Evolutionary conservation across 768 basidiomycete genomes (phyloP), one percentile per base, ranked within the genome.

Genomic region (Rubroboletus pulcherrimus): DNA sequence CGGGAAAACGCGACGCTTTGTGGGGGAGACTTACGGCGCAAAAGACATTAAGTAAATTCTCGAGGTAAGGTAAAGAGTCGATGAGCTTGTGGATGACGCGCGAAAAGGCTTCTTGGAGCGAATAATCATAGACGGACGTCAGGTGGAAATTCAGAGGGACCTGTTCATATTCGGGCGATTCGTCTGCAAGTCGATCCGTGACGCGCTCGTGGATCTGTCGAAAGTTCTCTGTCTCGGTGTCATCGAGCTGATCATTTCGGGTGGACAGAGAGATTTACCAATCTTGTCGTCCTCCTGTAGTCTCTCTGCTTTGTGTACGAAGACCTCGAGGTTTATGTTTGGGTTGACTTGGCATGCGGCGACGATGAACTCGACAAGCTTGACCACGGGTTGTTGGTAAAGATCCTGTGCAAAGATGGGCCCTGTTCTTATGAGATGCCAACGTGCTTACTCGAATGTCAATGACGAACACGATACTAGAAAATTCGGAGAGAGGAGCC

Each of bases 231-330:
- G 66, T 10, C 49, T 48, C 46, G 39, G n/a, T 39, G 48, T 59
- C 31, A 56, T 24, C n/a, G 39, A 26, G 30, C 24, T 4, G 54
- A 30, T 37, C 37, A 10, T 19, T 17, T 46, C 6, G 30, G 51
- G 26, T 38, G 5, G 41, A 19, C 2, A 31, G 10, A 31, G 50
- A 44, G 24, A 66, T 83, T 24, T 62, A 93, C 92, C 92, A 53
- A 89, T 84, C 69, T 93, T 89, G 68, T 96, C 94, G 59, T 95
- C 93, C 61, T 96, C 93, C 54, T 87, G 85, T 41, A 96, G 75
- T 46, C 86, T 89, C 72, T 98, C 96, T 7, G 91, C 88, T 72
- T 98, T 98, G 74, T 98, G 96, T 7, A 95, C 90, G 63, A 98
- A 97, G 33, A 98, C 86, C 67, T 96, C 92, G 29, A 98, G 79